These are phyloP conservation scores for Backusella sp. DNA, from an alignment of 192 early-diverging fungal species.

Conservation along the genomic window DNA sequence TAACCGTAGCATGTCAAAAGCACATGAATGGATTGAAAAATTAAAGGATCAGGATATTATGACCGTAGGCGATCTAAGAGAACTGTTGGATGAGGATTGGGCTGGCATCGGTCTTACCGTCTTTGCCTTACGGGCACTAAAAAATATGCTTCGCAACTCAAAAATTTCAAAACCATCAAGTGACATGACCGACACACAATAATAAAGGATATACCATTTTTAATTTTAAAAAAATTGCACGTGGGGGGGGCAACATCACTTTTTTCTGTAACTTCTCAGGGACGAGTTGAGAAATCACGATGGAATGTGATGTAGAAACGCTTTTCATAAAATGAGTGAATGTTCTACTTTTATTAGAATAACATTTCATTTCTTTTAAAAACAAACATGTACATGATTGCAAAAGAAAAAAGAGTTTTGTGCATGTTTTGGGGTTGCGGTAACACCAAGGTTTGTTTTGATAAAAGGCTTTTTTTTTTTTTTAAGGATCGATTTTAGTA, in stretches of 20 bases:
- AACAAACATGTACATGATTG: no score
- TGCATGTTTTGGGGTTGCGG: background rate
- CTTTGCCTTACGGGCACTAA: slow-evolving; percentile 46
- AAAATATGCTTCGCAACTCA: slow-evolving; percentile 40
- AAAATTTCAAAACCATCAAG: background rate
- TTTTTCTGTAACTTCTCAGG: background rate
- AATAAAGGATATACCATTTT: background rate
- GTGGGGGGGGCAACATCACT: background rate
- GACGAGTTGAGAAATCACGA: background rate
- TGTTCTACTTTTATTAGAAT: no score
- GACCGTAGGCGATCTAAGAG: slow-evolving; percentile 70
- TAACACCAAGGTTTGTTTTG: background rate
- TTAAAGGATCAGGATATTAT: slow-evolving; percentile 71
- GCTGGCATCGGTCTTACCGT: slow-evolving; percentile 51
- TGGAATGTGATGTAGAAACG: background rate
- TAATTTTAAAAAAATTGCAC: background rate
- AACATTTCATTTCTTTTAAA: no score
- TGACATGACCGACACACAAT: background rate
- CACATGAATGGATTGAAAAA: slow-evolving; percentile 63
- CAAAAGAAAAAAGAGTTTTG: background rate
- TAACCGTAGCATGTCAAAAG: slow-evolving; percentile 63
- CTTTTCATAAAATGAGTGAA: background rate
- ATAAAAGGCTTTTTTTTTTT: no score
- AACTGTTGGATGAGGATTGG: slow-evolving; percentile 72
- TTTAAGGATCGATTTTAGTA: no score